A percentile compares a stretch with the other conserved stretches of the same genome.
These are phyloP conservation scores for Paramecium bursaria DNA, from an alignment of 73 alveolate species.

Conservation along the genomic window DNA sequence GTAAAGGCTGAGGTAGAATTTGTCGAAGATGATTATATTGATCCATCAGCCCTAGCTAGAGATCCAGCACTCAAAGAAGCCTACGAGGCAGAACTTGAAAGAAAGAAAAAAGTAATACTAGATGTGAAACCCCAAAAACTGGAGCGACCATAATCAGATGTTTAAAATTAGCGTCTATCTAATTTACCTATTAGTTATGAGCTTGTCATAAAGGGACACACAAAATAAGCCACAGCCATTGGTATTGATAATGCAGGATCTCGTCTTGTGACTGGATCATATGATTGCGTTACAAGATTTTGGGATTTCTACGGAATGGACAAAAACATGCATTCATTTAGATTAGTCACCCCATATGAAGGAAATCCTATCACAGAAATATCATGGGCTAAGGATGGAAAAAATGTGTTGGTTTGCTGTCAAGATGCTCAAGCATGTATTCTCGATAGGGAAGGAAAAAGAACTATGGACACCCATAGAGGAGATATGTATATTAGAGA, in stretches of 20 bases:
- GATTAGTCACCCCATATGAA: slow-evolving; percentile 77
- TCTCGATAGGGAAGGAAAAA: slow-evolving; percentile 89
- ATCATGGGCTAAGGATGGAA: slow-evolving; percentile 89
- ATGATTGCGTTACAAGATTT: slow-evolving; percentile 73
- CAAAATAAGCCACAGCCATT: slow-evolving; percentile 71
- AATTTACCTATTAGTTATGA: slow-evolving; percentile 74
- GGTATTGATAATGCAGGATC: slow-evolving; percentile 74
- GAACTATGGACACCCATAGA: slow-evolving; percentile 84
- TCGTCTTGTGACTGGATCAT: slow-evolving; percentile 74
- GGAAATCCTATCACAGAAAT: slow-evolving; percentile 87
- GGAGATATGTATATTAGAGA: slow-evolving; percentile 96
- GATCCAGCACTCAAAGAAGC: slow-evolving; percentile 59
- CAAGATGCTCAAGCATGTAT: slow-evolving; percentile 87
- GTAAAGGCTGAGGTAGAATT: not conserved
- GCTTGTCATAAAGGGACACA: slow-evolving; percentile 70
- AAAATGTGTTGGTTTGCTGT: slow-evolving; percentile 81
- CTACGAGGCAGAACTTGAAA: slow-evolving; percentile 2
- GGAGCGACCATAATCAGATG: slow-evolving; percentile 26
- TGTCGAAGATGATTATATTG: slow-evolving; percentile 54
- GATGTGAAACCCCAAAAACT: slow-evolving; percentile 22
- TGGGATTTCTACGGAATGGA: slow-evolving; percentile 85
- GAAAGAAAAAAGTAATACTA: not conserved
- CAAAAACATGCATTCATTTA: slow-evolving; percentile 61
- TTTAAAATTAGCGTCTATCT: slow-evolving; percentile 21
- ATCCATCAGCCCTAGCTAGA: slow-evolving; percentile 59